Evolutionary conservation across 805 yeast species (phyloP), one percentile per base, ranked within the genome.

Genomic region (Metschnikowia cerradonensis): DNA sequence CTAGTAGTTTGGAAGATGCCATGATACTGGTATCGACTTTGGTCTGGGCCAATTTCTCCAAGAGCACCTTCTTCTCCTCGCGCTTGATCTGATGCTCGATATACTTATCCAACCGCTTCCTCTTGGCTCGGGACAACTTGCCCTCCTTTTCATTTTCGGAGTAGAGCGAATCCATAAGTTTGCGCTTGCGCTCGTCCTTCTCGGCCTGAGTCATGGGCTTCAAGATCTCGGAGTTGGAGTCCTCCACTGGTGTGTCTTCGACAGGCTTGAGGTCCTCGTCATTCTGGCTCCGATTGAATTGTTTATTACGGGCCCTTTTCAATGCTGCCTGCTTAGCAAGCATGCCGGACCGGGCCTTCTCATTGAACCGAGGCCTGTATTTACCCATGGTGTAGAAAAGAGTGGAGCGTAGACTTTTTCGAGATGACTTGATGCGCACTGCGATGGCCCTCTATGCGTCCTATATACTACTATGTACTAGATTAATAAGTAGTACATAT

Each of bases 31-130:
- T 82, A 62, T 91, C 96, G 43, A 92, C 77, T 50, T 78, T 76
- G 1, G 88, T 81, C 26, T 76, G 78, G 46, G 84, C 78, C 39
- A 92, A 73, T 65, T 90, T 90, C 56, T 85, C 83, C 40, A 92
- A 71, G 48, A 92, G 72, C 2, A 79, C 78, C 58, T 87, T 87
- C 67, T 88, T 88, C 68, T 92, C 98, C 65, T 92, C 96, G 63
- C 95, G 75, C 61, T 86, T 86, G 59, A 90, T 63, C 65, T 90
- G 97, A 68, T 88, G 96, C 52, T 90, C 96, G 36, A 92, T 90
- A 67, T 90, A 92, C 67, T 92, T 92, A 54, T 92, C 97, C 41
- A 92, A 70, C 51, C 98, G 72, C 71, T 87, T 79, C 75, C 76
- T 80, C 72, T 92, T 86, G 45, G 85, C 78, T 45, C 82, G 73